Conservation (phyloP, 148 eudicot genomes). For the Simmondsia chinensis region DNA sequence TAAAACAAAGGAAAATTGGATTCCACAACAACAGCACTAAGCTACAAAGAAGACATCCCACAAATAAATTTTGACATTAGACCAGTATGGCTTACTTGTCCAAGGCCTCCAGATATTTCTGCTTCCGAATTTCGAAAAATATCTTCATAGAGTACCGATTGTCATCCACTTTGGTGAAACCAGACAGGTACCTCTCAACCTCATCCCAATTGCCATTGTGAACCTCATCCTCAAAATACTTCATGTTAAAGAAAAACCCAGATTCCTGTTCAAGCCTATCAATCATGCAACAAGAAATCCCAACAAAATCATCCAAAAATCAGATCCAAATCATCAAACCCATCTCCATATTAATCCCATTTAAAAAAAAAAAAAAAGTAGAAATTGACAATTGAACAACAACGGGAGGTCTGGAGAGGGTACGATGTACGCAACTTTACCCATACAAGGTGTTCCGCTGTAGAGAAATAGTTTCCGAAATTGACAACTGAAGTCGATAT, state of each 20-base stretch:
- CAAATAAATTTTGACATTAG: neutral
- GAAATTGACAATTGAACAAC: too few species aligned
- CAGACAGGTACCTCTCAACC: constrained; percentile 63
- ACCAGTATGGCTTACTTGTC: constrained; percentile 43
- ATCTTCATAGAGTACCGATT: constrained; percentile 70
- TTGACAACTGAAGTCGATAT: neutral
- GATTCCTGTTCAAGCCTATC: constrained; percentile 76
- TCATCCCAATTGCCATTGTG: constrained; percentile 68
- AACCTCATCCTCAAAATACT: constrained; percentile 64
- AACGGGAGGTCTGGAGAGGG: too few species aligned
- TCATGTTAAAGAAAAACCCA: constrained; percentile 75
- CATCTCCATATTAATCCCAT: too few species aligned
- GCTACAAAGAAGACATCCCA: too few species aligned
- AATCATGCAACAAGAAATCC: constrained; percentile 1
- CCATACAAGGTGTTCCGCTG: too few species aligned
- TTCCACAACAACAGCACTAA: too few species aligned
- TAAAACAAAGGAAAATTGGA: too few species aligned
- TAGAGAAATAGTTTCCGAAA: too few species aligned
- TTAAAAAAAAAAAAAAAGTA: too few species aligned
- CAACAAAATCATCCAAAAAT: constrained; percentile 6
- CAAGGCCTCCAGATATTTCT: constrained; percentile 73
- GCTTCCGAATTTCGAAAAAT: constrained; percentile 73
- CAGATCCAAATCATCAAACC: neutral
- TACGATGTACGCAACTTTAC: too few species aligned
- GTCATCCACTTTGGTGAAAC: constrained; percentile 60